Percentiles rank a stretch among this genome's conserved stretches.
phyloP scores from a whole-genome alignment of 108 stramenopile species.

The Craspedostauros australis region DNA sequence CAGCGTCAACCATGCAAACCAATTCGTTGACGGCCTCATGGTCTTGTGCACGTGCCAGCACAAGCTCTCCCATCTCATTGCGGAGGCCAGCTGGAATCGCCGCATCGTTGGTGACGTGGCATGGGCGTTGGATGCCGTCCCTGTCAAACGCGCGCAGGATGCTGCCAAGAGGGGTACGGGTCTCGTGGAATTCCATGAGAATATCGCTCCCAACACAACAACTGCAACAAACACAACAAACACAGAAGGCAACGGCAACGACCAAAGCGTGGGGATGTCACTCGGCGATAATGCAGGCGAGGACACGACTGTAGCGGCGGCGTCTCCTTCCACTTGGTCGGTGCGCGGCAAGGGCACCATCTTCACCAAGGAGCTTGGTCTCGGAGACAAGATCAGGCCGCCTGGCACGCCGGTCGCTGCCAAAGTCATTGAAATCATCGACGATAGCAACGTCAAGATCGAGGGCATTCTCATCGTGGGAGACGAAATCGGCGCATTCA shows the following conservation, averaged over 20 bases:
- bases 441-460: constrained; percentile 34
- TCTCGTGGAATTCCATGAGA: constrained; percentile 16
- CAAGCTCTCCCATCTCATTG: constrained; percentile 89
- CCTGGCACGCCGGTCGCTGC: constrained; percentile 39
- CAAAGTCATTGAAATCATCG: constrained; percentile 60
- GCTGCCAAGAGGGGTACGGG: constrained; percentile 56
- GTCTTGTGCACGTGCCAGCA: constrained; percentile 85
- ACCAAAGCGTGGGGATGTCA: background rate
- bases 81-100: constrained; percentile 86
- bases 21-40: constrained; percentile 92
- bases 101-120: constrained; percentile 91
- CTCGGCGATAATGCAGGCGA: background rate
- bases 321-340: too few species aligned
- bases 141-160: constrained; percentile 93
- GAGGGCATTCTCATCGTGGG: constrained; percentile 20
- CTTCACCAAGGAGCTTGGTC: constrained; percentile 44
- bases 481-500: constrained; percentile 8
- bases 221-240: background rate
- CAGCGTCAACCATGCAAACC: constrained; percentile 95
- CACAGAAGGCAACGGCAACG: background rate
- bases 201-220: background rate
- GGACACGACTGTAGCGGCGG: background rate
- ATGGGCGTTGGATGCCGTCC: constrained; percentile 88
- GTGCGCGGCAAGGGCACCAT: constrained; percentile 52
- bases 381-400: constrained; percentile 77